These are phyloP conservation scores for Epichloe hybrida DNA, from an alignment of 2,329 filamentous ascomycete genomes.

Conservation along the genomic window DNA sequence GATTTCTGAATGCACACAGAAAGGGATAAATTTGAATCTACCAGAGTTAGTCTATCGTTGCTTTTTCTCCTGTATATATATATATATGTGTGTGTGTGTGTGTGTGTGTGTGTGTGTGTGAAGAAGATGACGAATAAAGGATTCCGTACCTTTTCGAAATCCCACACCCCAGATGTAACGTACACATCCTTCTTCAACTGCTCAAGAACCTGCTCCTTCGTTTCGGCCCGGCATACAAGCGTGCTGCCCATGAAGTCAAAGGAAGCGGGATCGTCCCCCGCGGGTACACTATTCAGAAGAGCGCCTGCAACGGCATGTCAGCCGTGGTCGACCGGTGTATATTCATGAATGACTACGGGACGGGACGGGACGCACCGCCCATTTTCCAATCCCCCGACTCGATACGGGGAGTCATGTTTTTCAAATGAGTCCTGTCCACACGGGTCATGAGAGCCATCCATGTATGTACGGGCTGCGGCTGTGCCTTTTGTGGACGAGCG, in stretches of 20 bases:
- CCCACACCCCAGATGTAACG: conserved; percentile 61
- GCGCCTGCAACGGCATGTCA: conserved; percentile 37
- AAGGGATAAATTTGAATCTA: conserved; percentile 38
- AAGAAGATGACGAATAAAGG: too few species aligned
- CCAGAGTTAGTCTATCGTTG: background rate
- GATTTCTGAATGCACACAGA: conserved; percentile 26
- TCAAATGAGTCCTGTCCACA: conserved; percentile 34
- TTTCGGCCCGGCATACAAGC: conserved; percentile 52
- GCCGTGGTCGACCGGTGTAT: too few species aligned
- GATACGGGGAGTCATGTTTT: conserved; percentile 36
- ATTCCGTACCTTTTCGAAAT: conserved; percentile 47
- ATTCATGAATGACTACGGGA: background rate
- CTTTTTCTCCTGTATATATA: background rate
- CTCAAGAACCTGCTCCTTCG: conserved; percentile 55
- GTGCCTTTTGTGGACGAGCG: background rate
- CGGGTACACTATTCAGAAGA: conserved; percentile 50
- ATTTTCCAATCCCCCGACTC: conserved; percentile 46
- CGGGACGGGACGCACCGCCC: conserved; percentile 37
- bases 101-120: too few species aligned
- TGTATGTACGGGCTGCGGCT: too few species aligned
- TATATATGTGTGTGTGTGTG: too few species aligned
- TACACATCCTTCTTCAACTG: conserved; percentile 62
- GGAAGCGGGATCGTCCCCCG: conserved; percentile 43
- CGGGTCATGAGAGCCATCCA: background rate
- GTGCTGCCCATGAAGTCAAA: conserved; percentile 64